A percentile compares a stretch with the other conserved stretches of the same genome.
phyloP scores from a whole-genome alignment of 139 green algal species.

The Desmodesmus armatus region DNA sequence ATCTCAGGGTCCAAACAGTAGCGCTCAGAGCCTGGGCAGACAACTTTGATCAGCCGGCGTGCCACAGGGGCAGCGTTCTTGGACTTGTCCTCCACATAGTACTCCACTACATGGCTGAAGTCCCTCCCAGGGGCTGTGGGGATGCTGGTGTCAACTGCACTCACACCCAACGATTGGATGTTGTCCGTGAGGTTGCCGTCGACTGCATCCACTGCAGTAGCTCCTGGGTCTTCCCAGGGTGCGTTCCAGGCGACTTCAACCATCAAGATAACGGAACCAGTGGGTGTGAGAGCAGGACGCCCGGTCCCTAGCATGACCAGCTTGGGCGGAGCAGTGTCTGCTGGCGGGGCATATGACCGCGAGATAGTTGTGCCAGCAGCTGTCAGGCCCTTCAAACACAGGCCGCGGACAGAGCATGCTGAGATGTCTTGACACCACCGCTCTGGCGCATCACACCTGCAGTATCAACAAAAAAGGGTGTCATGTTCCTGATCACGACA shows the following conservation, averaged over 20 bases:
- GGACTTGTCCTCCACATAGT: constrained; percentile 44
- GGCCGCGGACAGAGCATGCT: background rate
- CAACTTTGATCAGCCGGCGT: constrained; percentile 43
- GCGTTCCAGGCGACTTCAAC: constrained; percentile 37
- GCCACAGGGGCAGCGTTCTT: constrained; percentile 51
- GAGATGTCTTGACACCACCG: constrained; percentile 24
- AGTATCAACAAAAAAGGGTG: background rate
- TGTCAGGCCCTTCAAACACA: background rate
- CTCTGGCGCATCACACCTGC: constrained; percentile 35
- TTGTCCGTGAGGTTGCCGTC: constrained; percentile 53
- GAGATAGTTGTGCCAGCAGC: background rate
- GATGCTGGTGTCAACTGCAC: constrained; percentile 43
- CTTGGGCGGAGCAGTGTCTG: constrained; percentile 36
- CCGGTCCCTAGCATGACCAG: constrained; percentile 42
- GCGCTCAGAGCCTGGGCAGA: constrained; percentile 40
- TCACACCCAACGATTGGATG: constrained; percentile 19
- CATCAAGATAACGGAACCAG: constrained; percentile 32
- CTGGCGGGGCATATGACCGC: constrained; percentile 1
- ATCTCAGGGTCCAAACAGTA: constrained; percentile 36
- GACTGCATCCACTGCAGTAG: constrained; percentile 41
- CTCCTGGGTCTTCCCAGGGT: constrained; percentile 47
- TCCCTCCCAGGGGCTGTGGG: constrained; percentile 36
- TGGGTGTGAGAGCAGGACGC: constrained; percentile 21
- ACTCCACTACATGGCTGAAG: constrained; percentile 43
- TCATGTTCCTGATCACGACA: background rate